phyloP scores from a whole-genome alignment of 768 basidiomycete genomes.

The Leccinum disarticulatum region DNA sequence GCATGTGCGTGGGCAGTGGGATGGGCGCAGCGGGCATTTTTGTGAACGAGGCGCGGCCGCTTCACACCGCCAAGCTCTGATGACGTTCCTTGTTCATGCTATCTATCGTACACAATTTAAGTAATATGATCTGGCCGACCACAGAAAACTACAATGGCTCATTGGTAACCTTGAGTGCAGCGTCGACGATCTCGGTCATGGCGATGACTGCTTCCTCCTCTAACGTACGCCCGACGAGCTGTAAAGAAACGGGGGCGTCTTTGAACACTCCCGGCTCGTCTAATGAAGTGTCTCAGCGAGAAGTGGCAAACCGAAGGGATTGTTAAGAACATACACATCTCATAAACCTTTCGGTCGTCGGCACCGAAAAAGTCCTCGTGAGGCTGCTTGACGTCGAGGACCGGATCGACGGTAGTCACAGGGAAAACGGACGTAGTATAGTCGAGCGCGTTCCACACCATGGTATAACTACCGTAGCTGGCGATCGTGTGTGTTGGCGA shows the following conservation, averaged over 20 bases:
- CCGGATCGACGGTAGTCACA: conserved; percentile 57
- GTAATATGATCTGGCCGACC: background rate
- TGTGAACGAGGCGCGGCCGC: too few relatives aligned
- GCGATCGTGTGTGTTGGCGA: background rate
- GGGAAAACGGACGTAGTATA: conserved; percentile 64
- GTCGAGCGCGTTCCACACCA: conserved; percentile 69
- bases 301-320: background rate
- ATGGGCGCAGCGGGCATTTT: too few relatives aligned
- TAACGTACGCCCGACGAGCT: conserved; percentile 64
- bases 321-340: conserved; percentile 47
- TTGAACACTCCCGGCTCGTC: conserved; percentile 59
- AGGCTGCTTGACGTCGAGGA: conserved; percentile 47
- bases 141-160: background rate
- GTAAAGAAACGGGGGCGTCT: conserved; percentile 62
- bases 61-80: conserved; percentile 24
- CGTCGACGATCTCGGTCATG: conserved; percentile 65
- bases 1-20: too few relatives aligned
- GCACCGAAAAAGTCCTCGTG: conserved; percentile 46
- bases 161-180: conserved; percentile 40
- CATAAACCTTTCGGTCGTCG: conserved; percentile 49
- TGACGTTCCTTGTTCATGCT: conserved; percentile 1
- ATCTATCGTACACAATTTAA: conserved; percentile 1
- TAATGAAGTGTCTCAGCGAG: conserved; percentile 23
- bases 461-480: conserved; percentile 55
- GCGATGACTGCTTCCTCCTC: conserved; percentile 77